Evolutionary conservation across 441 rosid genomes (phyloP), one percentile per base, ranked within the genome.

Genomic region (Aquilaria agallochum): DNA sequence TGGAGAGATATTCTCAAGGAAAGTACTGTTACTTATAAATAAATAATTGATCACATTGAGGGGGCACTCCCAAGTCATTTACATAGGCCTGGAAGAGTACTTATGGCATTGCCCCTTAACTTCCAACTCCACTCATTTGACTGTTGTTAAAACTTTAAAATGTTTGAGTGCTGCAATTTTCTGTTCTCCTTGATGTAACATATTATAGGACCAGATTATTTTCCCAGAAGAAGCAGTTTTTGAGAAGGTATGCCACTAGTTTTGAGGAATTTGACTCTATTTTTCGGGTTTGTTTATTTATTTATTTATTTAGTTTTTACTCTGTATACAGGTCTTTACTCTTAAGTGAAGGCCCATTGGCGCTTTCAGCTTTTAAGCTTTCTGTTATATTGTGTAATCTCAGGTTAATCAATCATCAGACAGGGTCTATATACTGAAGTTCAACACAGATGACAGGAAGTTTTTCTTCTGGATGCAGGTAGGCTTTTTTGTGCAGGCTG

Each of bases 381-480:
- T 30, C 44, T 48, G 15, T 50, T 10, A 65, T 10, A 47, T 30
- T 50, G 48, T 20, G 4, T 53, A 11, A 63, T 58, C 58, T 67
- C 73, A 94, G 97, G 95, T 91, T 65, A 84, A 82, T 77, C 92
- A 94, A 80, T 83, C 97, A 69, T 75, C 88, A 12, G 92, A 89
- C 72, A 80, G 98, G 85, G 94, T 94, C 63, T 94, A 83, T 75
- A 85, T 94, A 60, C 72, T 94, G 58, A 91, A 91, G 80, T 91
- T 94, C 76, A 87, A 79, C 70, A 79, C 88, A 15, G 97, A 94
- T 60, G 87, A 91, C 62, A 77, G 97, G 59, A 94, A 86, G 76
- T 83, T 85, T 65, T 87, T 94, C 85, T 82, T 89, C 33, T 94
- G 99, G 99, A 79, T 94, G 96, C 99, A 94, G 95, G 99, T 86